Conservation (phyloP, 805 yeast genomes). For the Kodamaea nitidulidarum region DNA sequence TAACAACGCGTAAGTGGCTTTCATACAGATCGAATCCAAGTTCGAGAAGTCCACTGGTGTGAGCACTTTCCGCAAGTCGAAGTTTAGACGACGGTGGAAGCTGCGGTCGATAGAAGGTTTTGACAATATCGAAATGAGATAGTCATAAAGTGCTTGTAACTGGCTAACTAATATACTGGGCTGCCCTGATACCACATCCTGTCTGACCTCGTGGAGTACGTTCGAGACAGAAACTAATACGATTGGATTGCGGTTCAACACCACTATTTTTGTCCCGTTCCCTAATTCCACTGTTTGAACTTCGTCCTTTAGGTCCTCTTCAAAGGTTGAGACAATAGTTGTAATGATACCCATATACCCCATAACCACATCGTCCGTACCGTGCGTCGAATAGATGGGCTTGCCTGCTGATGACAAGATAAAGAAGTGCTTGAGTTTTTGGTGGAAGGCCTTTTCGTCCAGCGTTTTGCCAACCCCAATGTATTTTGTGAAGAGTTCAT, state of each 20-base stretch:
- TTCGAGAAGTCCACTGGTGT: slow-evolving; percentile 73
- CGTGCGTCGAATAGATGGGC: slow-evolving; percentile 77
- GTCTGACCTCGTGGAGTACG: slow-evolving; percentile 42
- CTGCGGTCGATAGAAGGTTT: slow-evolving; percentile 69
- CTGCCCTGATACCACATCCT: slow-evolving; percentile 9
- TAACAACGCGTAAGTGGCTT: slow-evolving; percentile 31
- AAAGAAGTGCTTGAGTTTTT: slow-evolving; percentile 63
- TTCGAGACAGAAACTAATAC: slow-evolving; percentile 67
- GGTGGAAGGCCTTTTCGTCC: slow-evolving; percentile 18
- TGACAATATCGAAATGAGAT: slow-evolving; percentile 77
- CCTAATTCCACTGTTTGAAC: slow-evolving; percentile 52
- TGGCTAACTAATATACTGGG: slow-evolving; percentile 40
- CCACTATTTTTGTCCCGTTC: slow-evolving; percentile 48
- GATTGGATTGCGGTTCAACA: slow-evolving; percentile 63
- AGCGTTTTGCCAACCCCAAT: slow-evolving; percentile 17
- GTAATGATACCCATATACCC: slow-evolving; percentile 79
- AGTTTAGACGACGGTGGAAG: slow-evolving; percentile 68
- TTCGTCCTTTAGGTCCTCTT: slow-evolving; percentile 36
- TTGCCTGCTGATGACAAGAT: slow-evolving; percentile 83
- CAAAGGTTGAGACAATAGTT: slow-evolving; percentile 70
- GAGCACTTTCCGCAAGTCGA: slow-evolving; percentile 72
- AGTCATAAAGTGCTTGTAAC: slow-evolving; percentile 68
- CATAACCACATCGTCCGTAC: slow-evolving; percentile 60
- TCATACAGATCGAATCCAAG: slow-evolving; percentile 52
- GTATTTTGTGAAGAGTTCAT: slow-evolving; percentile 15